Base-by-base conservation (phyloP, 495 filamentous ascomycete species). In the Talaromyces borbonicus region DNA sequence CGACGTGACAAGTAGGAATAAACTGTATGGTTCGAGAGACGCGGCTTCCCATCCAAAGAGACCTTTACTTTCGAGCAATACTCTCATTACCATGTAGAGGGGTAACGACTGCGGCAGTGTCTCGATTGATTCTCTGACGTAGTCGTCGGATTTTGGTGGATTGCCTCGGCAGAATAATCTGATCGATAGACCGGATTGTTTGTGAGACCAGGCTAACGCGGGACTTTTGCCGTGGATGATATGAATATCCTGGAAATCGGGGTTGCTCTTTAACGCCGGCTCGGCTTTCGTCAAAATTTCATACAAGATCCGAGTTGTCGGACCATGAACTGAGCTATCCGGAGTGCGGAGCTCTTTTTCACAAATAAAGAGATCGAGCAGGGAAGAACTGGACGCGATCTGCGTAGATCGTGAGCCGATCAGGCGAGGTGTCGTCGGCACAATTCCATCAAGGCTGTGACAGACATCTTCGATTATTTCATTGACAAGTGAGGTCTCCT, bases 1-100 rank as follows among this genome's bases (percentile, higher is more conserved):
- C 2, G 72, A 74, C 11, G 75, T 72, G n/a, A 80, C 49, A 52
- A 81, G 72, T 55, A 79, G 69, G 43, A 77, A 57, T 11, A 82
- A 56, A 4, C 64, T 56, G 50, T 78, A 73, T 1, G 71, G 59
- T 3, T 66, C 65, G 8, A 81, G 48, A 4, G 73, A 72, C 12
- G 67, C 63, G 4, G 56, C 42, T 43, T 57, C 56, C 19, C 64
- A 54, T 12, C 73, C 68, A 20, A 66, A 67, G 5, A 83, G 51
- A 35, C 59, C 57, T 24, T 67, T 66, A 4, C 69, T 56, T 39
- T 74, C 63, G 22, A 84, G 63, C 15, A 70, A 61, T 16, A 66
- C 51, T 31, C 76, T 72, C 8, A 71, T 49, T 15, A 68, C 40
- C 24, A 63, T 49, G 48, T 74, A 81, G 1, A 83, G 48, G 12